Evolutionary conservation across 192 early-diverging fungal species (phyloP).

Genomic region (Mortierella antarctica): DNA sequence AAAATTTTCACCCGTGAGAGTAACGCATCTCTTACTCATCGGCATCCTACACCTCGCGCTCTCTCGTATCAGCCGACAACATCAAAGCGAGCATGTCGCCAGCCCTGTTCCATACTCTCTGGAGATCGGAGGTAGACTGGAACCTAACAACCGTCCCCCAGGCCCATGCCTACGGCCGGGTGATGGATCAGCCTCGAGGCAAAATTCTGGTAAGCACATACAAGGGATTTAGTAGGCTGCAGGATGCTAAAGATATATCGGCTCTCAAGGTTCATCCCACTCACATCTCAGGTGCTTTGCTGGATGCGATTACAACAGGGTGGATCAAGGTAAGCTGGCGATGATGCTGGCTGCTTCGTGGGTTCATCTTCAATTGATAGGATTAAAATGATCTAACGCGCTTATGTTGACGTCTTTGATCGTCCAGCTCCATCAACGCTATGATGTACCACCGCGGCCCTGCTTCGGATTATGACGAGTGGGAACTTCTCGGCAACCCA

Average conservation of each 20-base stretch:
- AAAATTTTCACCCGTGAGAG: not conserved
- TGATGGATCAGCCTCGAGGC: slow-evolving; percentile 34
- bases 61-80: slow-evolving; percentile 8
- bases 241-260: not conserved
- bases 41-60: not conserved
- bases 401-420: not conserved
- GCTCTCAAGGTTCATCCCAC: not conserved
- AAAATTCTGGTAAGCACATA: slow-evolving; percentile 24
- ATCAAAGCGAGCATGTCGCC: slow-evolving; percentile 32
- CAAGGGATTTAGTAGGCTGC: no score
- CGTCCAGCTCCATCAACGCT: slow-evolving; percentile 42
- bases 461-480: slow-evolving; percentile 46
- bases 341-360: no score
- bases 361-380: not conserved
- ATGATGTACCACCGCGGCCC: slow-evolving; percentile 56
- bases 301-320: not conserved
- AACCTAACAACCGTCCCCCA: slow-evolving; percentile 31
- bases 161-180: slow-evolving; percentile 21
- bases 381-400: not conserved
- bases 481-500: slow-evolving; percentile 34
- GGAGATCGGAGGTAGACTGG: slow-evolving; percentile 25
- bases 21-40: not conserved
- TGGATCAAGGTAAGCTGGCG: slow-evolving; percentile 3
- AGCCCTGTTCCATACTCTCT: not conserved
- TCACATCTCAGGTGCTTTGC: not conserved